phyloP scores from a whole-genome alignment of 140 eudicot genomes.

The Ambrosia hybrid region DNA sequence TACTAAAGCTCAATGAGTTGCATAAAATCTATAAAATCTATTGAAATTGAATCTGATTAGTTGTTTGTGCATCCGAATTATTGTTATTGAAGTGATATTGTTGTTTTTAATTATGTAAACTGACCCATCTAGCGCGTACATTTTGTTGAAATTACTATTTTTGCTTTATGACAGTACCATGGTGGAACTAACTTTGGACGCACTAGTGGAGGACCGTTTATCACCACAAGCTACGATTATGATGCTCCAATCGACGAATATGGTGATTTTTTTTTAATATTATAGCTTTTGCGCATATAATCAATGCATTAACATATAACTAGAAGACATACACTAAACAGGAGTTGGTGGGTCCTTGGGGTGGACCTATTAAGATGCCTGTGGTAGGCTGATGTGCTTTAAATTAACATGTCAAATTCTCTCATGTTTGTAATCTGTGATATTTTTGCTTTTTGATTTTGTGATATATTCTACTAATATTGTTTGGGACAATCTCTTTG shows the following conservation, averaged over 20 bases:
- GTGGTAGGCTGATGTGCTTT: too few species aligned
- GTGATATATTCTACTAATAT: too few species aligned
- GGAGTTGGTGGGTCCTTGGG: background rate
- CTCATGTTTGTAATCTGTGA: too few species aligned
- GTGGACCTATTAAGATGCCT: background rate
- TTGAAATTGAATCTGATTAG: too few species aligned
- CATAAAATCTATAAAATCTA: too few species aligned
- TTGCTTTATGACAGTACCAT: conserved; percentile 58
- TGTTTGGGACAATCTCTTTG: too few species aligned
- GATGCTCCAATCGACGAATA: conserved; percentile 98
- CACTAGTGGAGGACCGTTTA: conserved; percentile 88
- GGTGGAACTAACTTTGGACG: conserved; percentile 99
- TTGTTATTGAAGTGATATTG: too few species aligned
- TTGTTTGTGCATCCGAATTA: too few species aligned
- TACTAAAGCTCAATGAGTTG: too few species aligned
- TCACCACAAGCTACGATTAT: conserved; percentile 92
- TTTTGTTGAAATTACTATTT: background rate
- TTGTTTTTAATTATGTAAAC: background rate
- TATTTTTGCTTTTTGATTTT: too few species aligned
- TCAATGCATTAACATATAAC: background rate
- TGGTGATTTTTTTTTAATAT: too few species aligned
- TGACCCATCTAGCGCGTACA: background rate
- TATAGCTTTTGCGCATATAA: too few species aligned
- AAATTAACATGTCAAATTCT: background rate
- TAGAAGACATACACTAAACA: background rate